phyloP scores from a whole-genome alignment of 441 rosid genomes.

The Adansonia gregorii region DNA sequence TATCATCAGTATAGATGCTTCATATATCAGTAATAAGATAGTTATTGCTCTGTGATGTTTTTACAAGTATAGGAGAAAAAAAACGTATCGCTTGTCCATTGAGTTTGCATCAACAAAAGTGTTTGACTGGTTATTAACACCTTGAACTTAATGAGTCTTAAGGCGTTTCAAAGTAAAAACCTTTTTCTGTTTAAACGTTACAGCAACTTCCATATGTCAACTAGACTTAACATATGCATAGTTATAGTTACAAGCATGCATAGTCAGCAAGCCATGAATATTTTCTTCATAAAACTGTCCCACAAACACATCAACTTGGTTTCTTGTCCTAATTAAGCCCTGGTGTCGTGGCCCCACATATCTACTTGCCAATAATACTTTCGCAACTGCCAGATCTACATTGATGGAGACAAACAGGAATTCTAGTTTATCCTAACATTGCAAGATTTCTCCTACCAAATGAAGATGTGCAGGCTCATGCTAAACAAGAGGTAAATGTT shows the following conservation, averaged over 20 bases:
- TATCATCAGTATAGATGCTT: constrained; percentile 1
- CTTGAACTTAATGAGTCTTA: constrained; percentile 10
- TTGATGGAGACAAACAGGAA: background rate
- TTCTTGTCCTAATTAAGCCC: constrained; percentile 1
- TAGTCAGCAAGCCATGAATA: constrained; percentile 5
- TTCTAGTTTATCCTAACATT: constrained; percentile 11
- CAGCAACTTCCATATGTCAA: background rate
- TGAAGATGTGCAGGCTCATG: background rate
- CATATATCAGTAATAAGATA: background rate
- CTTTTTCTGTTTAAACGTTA: background rate
- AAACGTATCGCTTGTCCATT: constrained; percentile 4
- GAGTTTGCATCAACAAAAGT: background rate
- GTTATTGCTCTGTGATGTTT: background rate
- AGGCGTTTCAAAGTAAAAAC: background rate
- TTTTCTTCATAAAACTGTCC: constrained; percentile 5
- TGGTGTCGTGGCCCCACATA: background rate
- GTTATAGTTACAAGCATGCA: background rate
- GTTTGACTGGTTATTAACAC: background rate
- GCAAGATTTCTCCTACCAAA: constrained; percentile 6
- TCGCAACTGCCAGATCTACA: background rate
- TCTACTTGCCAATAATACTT: background rate
- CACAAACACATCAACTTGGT: background rate
- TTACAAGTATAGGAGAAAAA: background rate
- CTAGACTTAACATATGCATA: background rate
- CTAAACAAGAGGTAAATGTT: background rate